Base-by-base conservation (phyloP, 345 rosid genomes). In the Cardamine chenopodiifolia region DNA sequence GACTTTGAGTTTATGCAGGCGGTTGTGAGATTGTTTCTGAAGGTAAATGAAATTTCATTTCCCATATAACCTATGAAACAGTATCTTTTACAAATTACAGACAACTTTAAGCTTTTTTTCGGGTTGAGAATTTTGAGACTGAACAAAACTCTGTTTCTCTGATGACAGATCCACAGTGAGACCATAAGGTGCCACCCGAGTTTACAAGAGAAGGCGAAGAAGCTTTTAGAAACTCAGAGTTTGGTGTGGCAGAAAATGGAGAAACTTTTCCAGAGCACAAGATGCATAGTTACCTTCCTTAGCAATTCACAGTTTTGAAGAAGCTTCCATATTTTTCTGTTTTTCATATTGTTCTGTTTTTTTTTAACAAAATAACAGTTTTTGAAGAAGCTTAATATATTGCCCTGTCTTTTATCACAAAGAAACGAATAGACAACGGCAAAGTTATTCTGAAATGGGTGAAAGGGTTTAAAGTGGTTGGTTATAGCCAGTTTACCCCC, bases 1-100 rank as follows among this genome's bases (percentile, higher is more conserved):
- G 84, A 95, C 78, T 95, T 89, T 13, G 99, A 95, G 91, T 92
- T 95, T 77, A 68, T 92, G 47, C 98, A 95, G 78, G 98, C 96
- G 13, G 82, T 88, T 48, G 80, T 89, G 76, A 84, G 89, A 81
- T 73, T 95, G 76, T 95, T 95, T 78, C 82, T 90, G 58, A 95
- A 95, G 98, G 99, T 95, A 90, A 47, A 32, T 31, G 40, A 65
- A 54, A 35, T 18, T 62, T 53, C 37, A 60, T 59, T 68, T 45
- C 50, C 20, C 31, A 25, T 64, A n/a, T n/a, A 52, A 56, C 14
- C 9, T 31, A 28, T 15, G 17, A 32, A 73, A 15, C 34, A 29
- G 7, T 44, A 22, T 63, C 65, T 5, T 2, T 32, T 3, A 31
- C 9, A 20, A 22, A 15, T 7, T 37, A 15, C 50, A 62, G 8